Evolutionary conservation across 371 early-diverging fungal species (phyloP).

Genomic region (Funneliformis caledonium): DNA sequence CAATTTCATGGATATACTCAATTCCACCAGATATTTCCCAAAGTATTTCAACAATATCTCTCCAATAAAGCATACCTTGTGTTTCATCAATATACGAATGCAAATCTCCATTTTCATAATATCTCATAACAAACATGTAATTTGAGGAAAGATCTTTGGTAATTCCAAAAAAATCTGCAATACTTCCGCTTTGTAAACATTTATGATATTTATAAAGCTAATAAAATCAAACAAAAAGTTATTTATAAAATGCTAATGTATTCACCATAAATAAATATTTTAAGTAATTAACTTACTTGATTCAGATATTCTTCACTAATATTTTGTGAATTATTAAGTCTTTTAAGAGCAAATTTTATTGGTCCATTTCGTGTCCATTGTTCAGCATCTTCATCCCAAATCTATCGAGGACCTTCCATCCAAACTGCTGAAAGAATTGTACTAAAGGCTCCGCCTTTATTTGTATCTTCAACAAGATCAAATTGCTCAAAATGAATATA

Average conservation of each 20-base stretch:
- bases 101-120: constrained; percentile 19
- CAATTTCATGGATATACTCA: background rate
- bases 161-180: background rate
- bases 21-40: background rate
- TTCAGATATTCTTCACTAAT: background rate
- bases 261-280: no score
- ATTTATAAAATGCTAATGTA: no score
- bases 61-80: background rate
- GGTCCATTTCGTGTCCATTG: background rate
- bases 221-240: no score
- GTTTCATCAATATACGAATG: constrained; percentile 1
- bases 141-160: background rate
- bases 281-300: background rate
- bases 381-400: constrained; percentile 18
- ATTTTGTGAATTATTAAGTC: constrained; percentile 16
- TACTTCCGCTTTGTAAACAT: no score
- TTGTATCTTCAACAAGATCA: background rate
- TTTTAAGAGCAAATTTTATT: constrained; percentile 23
- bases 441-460: background rate
- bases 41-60: background rate
- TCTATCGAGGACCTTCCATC: constrained; percentile 7
- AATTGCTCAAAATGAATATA: background rate
- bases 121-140: constrained; percentile 35
- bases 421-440: background rate
- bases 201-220: no score